phyloP scores from a whole-genome alignment of 371 early-diverging fungal species.

The Mucor lusitanicus region DNA sequence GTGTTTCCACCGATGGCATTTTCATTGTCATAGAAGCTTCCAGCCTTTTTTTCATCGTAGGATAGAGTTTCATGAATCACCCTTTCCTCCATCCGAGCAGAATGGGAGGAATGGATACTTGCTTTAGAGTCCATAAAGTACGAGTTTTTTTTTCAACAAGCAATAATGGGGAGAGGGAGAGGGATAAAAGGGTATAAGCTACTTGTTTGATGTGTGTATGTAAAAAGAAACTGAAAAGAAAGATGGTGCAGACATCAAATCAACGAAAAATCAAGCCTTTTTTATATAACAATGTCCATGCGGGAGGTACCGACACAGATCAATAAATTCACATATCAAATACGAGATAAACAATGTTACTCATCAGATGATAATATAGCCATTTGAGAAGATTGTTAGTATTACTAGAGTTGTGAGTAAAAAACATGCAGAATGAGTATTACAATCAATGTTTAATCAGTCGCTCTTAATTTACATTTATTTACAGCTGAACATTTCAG shows the following conservation, averaged over 20 bases:
- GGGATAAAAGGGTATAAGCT: not conserved
- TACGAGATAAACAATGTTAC: not conserved
- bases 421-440: not conserved
- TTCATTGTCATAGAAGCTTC: slow-evolving; percentile 2
- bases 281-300: not conserved
- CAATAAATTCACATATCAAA: not conserved
- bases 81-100: not conserved
- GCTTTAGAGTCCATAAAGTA: not conserved
- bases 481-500: not conserved
- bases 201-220: not conserved
- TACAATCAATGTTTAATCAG: not conserved
- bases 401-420: not conserved
- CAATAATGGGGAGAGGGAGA: not conserved
- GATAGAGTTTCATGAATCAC: not conserved
- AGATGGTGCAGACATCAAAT: not conserved
- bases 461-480: not conserved
- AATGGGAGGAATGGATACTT: slow-evolving; percentile 1
- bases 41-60: not conserved
- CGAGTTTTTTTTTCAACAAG: not conserved
- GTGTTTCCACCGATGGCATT: not conserved
- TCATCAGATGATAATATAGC: not conserved
- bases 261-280: not conserved
- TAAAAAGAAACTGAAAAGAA: not conserved
- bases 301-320: not conserved
- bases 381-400: not conserved